Evolutionary conservation across 2,329 filamentous ascomycete genomes (phyloP).

Genomic region (Gliomastix tumulicola): DNA sequence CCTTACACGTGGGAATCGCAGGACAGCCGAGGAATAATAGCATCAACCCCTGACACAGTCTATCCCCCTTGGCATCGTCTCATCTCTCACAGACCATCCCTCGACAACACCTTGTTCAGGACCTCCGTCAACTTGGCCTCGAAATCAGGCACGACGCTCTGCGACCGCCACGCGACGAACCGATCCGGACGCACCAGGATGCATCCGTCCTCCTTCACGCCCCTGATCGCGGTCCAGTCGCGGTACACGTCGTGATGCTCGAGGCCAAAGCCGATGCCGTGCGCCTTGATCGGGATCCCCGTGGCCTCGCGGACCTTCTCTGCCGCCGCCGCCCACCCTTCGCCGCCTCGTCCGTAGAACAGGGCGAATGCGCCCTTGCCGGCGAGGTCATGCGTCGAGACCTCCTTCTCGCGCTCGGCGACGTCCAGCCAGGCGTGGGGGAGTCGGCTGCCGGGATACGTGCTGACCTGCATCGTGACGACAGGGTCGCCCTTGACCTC

Average conservation of each 20-base stretch:
- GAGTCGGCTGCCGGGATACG: constrained; percentile 44
- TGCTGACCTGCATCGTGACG: constrained; percentile 2
- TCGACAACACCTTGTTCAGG: not conserved
- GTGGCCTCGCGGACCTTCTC: constrained; percentile 23
- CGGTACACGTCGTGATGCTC: constrained; percentile 58
- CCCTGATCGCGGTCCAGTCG: constrained; percentile 47
- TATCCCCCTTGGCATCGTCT: no score
- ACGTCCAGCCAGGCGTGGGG: constrained; percentile 59
- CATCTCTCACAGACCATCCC: constrained; percentile 13
- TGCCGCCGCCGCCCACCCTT: constrained; percentile 45
- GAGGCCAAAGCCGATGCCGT: constrained; percentile 48
- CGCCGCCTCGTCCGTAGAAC: constrained; percentile 48
- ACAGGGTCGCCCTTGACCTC: not conserved
- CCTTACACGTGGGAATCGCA: no score
- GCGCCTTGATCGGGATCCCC: constrained; percentile 37
- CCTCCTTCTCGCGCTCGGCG: constrained; percentile 28
- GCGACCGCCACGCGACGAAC: constrained; percentile 47
- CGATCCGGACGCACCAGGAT: constrained; percentile 53
- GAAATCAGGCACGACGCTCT: not conserved
- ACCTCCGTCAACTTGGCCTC: not conserved
- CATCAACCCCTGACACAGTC: no score
- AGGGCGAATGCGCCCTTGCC: constrained; percentile 46
- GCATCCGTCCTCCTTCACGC: constrained; percentile 49
- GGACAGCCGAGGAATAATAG: no score
- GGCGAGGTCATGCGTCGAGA: constrained; percentile 54